These are phyloP conservation scores for Colletotrichum caudatum DNA, from an alignment of 2,329 filamentous ascomycete genomes.

Conservation along the genomic window DNA sequence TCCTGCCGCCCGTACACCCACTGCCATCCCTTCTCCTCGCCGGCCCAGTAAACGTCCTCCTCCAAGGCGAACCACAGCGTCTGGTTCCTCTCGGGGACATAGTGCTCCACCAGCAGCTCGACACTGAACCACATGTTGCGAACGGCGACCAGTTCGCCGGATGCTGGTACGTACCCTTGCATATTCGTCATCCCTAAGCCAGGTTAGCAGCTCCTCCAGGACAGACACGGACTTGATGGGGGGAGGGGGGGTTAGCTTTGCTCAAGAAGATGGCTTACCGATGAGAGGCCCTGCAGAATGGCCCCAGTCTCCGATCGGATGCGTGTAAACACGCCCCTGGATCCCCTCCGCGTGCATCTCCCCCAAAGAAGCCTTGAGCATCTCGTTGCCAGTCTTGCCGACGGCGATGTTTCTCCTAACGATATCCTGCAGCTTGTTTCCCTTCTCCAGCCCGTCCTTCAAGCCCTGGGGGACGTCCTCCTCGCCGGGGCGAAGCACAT, in stretches of 20 bases:
- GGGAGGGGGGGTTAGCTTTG: background rate
- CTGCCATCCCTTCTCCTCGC: conserved; percentile 54
- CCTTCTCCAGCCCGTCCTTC: conserved; percentile 58
- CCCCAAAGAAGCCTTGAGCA: conserved; percentile 53
- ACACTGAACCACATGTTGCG: conserved; percentile 63
- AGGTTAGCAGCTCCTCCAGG: background rate
- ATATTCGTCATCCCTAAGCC: conserved; percentile 62
- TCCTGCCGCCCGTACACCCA: conserved; percentile 64
- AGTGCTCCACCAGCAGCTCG: conserved; percentile 62
- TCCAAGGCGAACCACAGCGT: conserved; percentile 62
- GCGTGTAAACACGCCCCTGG: conserved; percentile 61
- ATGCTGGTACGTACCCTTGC: conserved; percentile 59
- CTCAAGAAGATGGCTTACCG: conserved; percentile 48
- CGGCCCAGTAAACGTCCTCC: conserved; percentile 63
- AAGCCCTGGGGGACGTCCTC: conserved; percentile 57
- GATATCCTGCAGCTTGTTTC: conserved; percentile 62
- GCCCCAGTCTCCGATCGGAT: conserved; percentile 64
- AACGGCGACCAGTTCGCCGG: conserved; percentile 60
- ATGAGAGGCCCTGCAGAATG: conserved; percentile 62
- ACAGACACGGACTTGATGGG: background rate
- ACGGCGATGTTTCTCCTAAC: conserved; percentile 58
- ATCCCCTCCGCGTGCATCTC: conserved; percentile 59
- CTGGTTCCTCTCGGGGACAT: conserved; percentile 58
- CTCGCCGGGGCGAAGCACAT: conserved; percentile 58
- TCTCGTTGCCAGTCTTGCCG: conserved; percentile 59